phyloP scores from a whole-genome alignment of 2,329 filamentous ascomycete genomes.

The Rosellinia necatrix region DNA sequence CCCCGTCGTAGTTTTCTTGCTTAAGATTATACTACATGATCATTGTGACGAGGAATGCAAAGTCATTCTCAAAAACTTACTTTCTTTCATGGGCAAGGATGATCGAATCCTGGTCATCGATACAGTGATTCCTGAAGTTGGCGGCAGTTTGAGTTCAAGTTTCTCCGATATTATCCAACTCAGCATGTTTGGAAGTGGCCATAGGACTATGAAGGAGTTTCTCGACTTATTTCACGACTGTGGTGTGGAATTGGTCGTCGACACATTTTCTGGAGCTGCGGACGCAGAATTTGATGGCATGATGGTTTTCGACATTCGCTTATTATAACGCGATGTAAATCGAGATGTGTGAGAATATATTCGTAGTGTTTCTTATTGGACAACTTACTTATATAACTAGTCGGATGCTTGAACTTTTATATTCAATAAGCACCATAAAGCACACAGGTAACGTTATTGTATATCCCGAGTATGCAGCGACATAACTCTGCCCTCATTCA shows the following conservation, averaged over 20 bases:
- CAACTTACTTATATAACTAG: too few relatives aligned
- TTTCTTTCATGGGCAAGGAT: neutral
- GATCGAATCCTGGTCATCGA: neutral
- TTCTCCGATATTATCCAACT: conserved; percentile 1
- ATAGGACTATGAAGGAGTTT: neutral
- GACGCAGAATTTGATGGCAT: neutral
- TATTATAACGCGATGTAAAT: neutral
- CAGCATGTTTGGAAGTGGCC: neutral
- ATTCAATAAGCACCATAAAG: too few relatives aligned
- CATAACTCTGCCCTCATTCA: too few relatives aligned
- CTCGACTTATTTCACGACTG: neutral
- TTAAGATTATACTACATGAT: neutral
- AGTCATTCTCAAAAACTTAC: neutral
- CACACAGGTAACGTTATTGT: too few relatives aligned
- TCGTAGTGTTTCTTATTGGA: too few relatives aligned
- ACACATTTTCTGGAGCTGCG: neutral
- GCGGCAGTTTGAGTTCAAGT: neutral
- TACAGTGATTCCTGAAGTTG: neutral
- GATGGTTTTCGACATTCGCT: neutral
- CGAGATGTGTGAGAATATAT: neutral
- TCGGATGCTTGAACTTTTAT: too few relatives aligned
- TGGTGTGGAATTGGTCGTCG: neutral
- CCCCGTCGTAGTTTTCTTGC: neutral
- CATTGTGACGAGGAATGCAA: neutral
- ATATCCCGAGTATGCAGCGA: too few relatives aligned